These are phyloP conservation scores for Perilla frutescens DNA, from an alignment of 257 asterid genomes.

Conservation along the genomic window DNA sequence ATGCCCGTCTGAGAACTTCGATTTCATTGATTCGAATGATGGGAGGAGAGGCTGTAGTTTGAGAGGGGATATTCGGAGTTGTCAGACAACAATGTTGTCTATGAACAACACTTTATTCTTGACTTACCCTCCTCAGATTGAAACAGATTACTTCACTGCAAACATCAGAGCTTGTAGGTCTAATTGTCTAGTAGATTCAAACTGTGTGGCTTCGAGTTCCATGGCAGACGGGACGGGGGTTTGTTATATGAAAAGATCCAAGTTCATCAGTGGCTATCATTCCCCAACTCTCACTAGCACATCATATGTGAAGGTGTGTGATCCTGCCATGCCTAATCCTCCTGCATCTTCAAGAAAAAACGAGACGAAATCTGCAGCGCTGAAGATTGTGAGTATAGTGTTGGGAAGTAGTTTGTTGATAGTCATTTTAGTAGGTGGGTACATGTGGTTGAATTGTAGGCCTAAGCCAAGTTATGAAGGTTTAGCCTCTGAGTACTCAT, in stretches of 20 bases:
- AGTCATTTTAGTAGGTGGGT: constrained; percentile 42
- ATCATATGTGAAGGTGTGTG: constrained; percentile 70
- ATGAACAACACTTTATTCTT: constrained; percentile 59
- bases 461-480: constrained; percentile 53
- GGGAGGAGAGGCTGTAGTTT: constrained; percentile 63
- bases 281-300: constrained; percentile 69
- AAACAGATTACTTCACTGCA: constrained; percentile 45
- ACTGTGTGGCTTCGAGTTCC: constrained; percentile 66
- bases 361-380: constrained; percentile 21
- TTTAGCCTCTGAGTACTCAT: constrained; percentile 51
- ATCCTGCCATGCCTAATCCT: constrained; percentile 56
- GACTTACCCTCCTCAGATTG: constrained; percentile 54
- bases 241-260: constrained; percentile 59
- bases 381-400: constrained; percentile 53
- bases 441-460: constrained; percentile 50
- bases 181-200: constrained; percentile 46
- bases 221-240: constrained; percentile 74
- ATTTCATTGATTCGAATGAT: constrained; percentile 49
- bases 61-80: constrained; percentile 49
- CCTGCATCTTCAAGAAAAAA: constrained; percentile 21
- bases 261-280: constrained; percentile 59
- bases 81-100: constrained; percentile 53
- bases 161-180: constrained; percentile 55
- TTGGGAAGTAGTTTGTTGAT: constrained; percentile 47
- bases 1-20: constrained; percentile 74